phyloP scores from a whole-genome alignment of 768 basidiomycete genomes.

The Boletus rubescentipes region DNA sequence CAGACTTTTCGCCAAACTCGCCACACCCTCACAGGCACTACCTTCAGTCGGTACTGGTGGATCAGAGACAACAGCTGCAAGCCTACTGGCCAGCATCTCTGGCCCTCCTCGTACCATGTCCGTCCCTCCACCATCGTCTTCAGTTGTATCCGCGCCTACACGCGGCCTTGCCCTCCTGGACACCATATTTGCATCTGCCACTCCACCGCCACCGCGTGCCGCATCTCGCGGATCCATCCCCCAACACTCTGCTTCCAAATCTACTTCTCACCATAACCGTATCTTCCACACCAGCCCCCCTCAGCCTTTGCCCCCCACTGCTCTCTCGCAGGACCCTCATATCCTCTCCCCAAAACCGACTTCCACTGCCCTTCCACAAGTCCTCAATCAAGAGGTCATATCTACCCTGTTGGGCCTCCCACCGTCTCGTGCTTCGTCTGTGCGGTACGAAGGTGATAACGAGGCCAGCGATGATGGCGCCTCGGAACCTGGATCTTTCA shows the following conservation, averaged over 20 bases:
- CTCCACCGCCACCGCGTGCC: constrained; percentile 24
- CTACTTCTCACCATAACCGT: constrained; percentile 5
- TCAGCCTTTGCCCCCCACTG: constrained; percentile 17
- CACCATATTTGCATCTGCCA: constrained; percentile 74
- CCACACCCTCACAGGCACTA: constrained; percentile 17
- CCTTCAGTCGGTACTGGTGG: constrained; percentile 24
- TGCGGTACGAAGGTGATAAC: constrained; percentile 59
- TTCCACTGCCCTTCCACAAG: constrained; percentile 53
- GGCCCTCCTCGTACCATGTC: constrained; percentile 36
- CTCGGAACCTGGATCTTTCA: constrained; percentile 39
- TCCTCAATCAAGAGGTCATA: constrained; percentile 71
- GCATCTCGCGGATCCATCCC: constrained; percentile 19
- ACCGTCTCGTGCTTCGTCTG: constrained; percentile 37
- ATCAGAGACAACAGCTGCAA: constrained; percentile 37
- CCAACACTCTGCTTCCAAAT: constrained; percentile 14
- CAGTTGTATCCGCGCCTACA: constrained; percentile 27
- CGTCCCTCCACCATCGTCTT: constrained; percentile 29
- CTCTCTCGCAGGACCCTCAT: constrained; percentile 30
- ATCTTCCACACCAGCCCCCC: constrained; percentile 5
- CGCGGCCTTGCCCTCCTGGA: constrained; percentile 64
- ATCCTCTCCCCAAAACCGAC: constrained; percentile 61
- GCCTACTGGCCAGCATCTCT: constrained; percentile 50
- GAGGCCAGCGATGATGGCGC: constrained; percentile 40
- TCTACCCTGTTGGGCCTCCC: constrained; percentile 59
- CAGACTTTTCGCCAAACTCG: constrained; percentile 44